Evolutionary conservation across 73 alveolate genomes (phyloP), one percentile per base, ranked within the genome.

Genomic region (Tetrahymena borealis): DNA sequence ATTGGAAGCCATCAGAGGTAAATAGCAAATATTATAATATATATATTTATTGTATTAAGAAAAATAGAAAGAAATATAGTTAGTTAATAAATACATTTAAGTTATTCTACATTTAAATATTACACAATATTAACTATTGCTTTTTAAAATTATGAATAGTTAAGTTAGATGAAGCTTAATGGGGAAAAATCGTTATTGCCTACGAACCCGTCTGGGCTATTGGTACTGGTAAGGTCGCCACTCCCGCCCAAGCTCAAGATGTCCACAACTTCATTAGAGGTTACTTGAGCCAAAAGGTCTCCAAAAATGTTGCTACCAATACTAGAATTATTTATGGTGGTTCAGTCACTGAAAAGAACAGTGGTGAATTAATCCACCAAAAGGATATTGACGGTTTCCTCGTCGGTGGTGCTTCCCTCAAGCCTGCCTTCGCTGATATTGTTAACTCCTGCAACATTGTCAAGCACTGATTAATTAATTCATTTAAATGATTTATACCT

Each of bases 191-290:
- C 11, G 99, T 98, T 38, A 96, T 99, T 92, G 99, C 99, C 37
- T 99, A 99, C 95, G 99, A 99, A 93, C 99, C 99, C 42, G 99
- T 99, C 39, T 99, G 99, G 99, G 99, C 99, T 91, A 98, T 98
- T 40, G 99, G 99, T 78, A 99, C 99, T 16, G 99, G 99, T n/a
- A 97, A 96, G 96, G 98, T 98, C 33, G 99, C 99, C 20, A 93
- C 99, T 11, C 99, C 99, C 24, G 99, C 97, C 90, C 98, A 98
- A 97, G 99, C 99, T 37, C 98, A 98, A 94, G 99, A 98, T 94
- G 98, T 97, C 78, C 99, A 98, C 94, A 98, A 96, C 39, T 95
- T 95, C 95, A 98, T 99, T 43, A 97, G 99, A 93, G 94, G 95
- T 38, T 98, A 98, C 98, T 91, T 98, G 91, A 97, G 95, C 90